phyloP scores from a whole-genome alignment of 768 basidiomycete genomes.

The Boletus tomentosulus region DNA sequence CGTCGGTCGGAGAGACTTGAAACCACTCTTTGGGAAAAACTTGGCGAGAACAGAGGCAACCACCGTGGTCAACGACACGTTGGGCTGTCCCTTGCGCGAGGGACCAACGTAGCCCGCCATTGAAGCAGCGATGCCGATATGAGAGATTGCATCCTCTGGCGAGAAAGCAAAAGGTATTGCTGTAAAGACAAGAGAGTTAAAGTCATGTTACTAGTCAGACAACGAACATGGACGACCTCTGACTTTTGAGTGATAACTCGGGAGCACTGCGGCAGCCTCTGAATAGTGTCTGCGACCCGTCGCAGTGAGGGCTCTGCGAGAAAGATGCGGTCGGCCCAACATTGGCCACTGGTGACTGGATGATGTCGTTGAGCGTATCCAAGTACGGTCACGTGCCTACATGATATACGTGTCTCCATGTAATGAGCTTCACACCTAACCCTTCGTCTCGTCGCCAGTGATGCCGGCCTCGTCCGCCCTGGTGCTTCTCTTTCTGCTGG shows the following conservation, averaged over 20 bases:
- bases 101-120: conserved; percentile 28
- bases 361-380: background rate
- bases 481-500: conserved; percentile 28
- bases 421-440: background rate
- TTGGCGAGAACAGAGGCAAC: conserved; percentile 33
- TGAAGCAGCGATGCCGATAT: conserved; percentile 33
- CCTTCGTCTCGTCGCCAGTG: background rate
- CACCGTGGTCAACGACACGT: conserved; percentile 22
- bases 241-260: conserved; percentile 35
- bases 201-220: background rate
- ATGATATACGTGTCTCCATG: conserved; percentile 28
- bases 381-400: conserved; percentile 23
- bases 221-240: conserved; percentile 29
- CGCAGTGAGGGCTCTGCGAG: background rate
- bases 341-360: conserved; percentile 3
- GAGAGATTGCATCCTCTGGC: conserved; percentile 40
- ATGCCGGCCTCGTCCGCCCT: conserved; percentile 27
- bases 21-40: conserved; percentile 36
- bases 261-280: conserved; percentile 2
- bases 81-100: conserved; percentile 9
- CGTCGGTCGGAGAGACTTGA: conserved; percentile 40
- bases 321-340: conserved; percentile 12
- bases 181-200: conserved; percentile 23
- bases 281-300: conserved; percentile 18
- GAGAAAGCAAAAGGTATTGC: conserved; percentile 52